Base-by-base conservation (phyloP, 768 basidiomycete species). In the Coprinopsis marcescibilis region DNA sequence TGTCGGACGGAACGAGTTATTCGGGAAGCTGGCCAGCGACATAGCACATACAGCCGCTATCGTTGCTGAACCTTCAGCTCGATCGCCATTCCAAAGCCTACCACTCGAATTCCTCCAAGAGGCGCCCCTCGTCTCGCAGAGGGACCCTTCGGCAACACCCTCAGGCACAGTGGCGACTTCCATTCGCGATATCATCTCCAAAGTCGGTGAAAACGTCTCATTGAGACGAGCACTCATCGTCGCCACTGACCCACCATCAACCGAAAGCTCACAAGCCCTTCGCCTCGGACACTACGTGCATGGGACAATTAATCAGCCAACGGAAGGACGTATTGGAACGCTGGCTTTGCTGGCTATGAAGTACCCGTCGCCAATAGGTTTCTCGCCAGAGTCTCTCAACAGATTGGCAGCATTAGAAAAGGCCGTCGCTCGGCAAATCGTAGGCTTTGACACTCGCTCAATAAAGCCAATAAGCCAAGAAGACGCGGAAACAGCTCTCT, bases 1-100 rank as follows among this genome's bases (percentile, higher is more conserved):
- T 60, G 94, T 98, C 23, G 89, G 83, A 19, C 69, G 89, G 53
- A 94, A 90, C 56, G 78, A 84, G 48, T 70, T 91, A 11, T 98
- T 98, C 57, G 73, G 79, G 13, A 72, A 73, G 45, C 76, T 94
- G 30, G 85, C 87, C 11, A 72, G 75, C 32, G 82, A 89, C 55
- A 83, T 96, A 54, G 85, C 90, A 13, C 83, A 88, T 55, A 91
- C 89, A 1, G 81, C 84, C 26, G 90, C 90, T 4, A 87, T 81
- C 58, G 69, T 89, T 34, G 64, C 78, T 0, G 76, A 80, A 37
- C 60, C 66, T n/a, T 55, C 57, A 10, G 51, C 57, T 42, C 49
- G 48, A 20, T 52, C 53, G 44, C 59, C 70, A 35, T 74, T 92
- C 45, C 65, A 65, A 25, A 59, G 73, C 14, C 75, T 76, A 52